phyloP scores from a whole-genome alignment of 495 filamentous ascomycete genomes.

The Terfezia claveryi region DNA sequence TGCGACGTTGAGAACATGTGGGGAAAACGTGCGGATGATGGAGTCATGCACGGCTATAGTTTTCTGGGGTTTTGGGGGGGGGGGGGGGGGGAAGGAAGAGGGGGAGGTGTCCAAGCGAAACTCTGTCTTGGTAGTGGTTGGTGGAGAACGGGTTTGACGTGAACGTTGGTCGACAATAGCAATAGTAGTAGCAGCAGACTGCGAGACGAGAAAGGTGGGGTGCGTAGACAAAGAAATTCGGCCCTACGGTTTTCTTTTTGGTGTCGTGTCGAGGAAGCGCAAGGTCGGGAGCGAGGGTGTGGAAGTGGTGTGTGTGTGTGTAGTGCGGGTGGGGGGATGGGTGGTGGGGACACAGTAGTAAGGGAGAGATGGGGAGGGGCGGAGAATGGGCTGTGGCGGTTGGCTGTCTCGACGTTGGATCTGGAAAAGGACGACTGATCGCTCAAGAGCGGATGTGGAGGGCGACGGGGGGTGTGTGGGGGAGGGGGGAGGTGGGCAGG shows the following conservation, averaged over 20 bases:
- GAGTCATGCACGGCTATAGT: slow-evolving; percentile 10
- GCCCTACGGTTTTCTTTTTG: not conserved
- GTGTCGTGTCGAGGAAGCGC: not conserved
- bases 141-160: not conserved
- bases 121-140: not conserved
- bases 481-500: not conserved
- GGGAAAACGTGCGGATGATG: slow-evolving; percentile 13
- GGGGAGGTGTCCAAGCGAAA: not conserved
- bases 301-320: not conserved
- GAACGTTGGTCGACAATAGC: not conserved
- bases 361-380: not conserved
- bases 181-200: no score
- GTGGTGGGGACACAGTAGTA: not conserved
- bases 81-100: not conserved
- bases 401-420: not conserved
- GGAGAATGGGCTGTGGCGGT: no score
- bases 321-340: not conserved
- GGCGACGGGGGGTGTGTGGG: not conserved
- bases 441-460: not conserved
- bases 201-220: not conserved
- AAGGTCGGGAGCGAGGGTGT: not conserved
- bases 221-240: not conserved
- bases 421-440: no score
- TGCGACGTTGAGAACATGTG: slow-evolving; percentile 29
- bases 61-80: not conserved